Conservation (phyloP, 345 rosid species). For the Gynandropsis gynandra region DNA sequence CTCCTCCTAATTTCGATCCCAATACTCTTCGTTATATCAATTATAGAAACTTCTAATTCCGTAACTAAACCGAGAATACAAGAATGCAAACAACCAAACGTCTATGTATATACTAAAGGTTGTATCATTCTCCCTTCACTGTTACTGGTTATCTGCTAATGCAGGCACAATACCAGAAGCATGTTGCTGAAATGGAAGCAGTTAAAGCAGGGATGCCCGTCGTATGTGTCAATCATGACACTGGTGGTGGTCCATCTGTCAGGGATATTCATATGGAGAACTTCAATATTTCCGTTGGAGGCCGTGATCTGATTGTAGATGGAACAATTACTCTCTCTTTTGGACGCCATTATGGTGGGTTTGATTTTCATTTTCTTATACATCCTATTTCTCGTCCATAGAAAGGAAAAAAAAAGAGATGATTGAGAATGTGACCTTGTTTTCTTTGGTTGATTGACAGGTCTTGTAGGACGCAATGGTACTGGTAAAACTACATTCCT, state of each 20-base stretch:
- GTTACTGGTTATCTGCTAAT: constrained; percentile 13
- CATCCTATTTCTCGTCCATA: constrained; percentile 11
- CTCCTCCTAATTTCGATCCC: too few relatives aligned
- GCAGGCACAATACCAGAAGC: constrained; percentile 85
- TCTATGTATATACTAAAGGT: too few relatives aligned
- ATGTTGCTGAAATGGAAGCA: constrained; percentile 97
- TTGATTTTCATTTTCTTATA: constrained; percentile 18
- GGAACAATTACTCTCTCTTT: constrained; percentile 79
- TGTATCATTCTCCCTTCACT: not conserved
- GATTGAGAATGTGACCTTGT: not conserved
- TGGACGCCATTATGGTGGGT: constrained; percentile 95
- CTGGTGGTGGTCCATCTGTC: constrained; percentile 58
- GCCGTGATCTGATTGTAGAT: constrained; percentile 94
- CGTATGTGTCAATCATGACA: constrained; percentile 69
- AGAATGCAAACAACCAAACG: too few relatives aligned
- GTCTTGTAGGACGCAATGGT: constrained; percentile 97
- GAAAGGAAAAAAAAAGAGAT: constrained; percentile 5
- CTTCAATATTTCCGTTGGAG: constrained; percentile 88
- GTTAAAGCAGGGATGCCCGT: constrained; percentile 90
- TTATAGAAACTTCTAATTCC: too few relatives aligned
- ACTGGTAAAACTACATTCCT: constrained; percentile 97
- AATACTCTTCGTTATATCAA: too few relatives aligned
- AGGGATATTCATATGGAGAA: constrained; percentile 95
- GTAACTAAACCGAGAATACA: too few relatives aligned
- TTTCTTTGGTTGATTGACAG: constrained; percentile 34